Evolutionary conservation across 306 rosid species (phyloP).

Genomic region (Styphnolobium japonicum): DNA sequence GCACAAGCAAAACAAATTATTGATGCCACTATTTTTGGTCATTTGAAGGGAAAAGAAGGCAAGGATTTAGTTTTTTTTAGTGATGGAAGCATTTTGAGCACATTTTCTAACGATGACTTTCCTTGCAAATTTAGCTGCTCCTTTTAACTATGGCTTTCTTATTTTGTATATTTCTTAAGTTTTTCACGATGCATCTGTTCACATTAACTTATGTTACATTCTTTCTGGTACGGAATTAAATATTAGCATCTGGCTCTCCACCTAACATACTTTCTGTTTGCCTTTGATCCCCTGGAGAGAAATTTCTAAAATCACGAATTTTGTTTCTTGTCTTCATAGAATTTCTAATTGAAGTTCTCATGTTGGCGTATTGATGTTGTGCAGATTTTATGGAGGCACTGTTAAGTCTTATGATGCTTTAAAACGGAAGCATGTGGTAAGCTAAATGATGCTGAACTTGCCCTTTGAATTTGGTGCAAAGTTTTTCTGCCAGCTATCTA

Average conservation of each 20-base stretch:
- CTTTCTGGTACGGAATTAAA: neutral
- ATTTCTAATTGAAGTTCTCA: neutral
- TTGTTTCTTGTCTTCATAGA: neutral
- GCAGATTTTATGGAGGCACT: conserved; percentile 87
- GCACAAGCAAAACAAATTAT: conserved; percentile 19
- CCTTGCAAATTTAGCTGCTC: neutral
- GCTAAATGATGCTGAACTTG: conserved; percentile 36
- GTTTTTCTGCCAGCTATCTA: neutral
- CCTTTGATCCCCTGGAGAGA: neutral
- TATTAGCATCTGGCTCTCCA: neutral
- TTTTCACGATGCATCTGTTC: neutral
- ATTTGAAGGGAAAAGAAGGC: conserved; percentile 3
- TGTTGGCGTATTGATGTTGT: conserved; percentile 35
- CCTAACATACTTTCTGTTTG: conserved; percentile 8
- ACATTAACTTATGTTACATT: neutral
- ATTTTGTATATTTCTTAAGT: conserved; percentile 8
- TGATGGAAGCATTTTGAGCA: conserved; percentile 10
- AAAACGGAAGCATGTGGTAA: conserved; percentile 93
- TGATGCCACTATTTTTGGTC: conserved; percentile 19
- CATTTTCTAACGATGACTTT: neutral
- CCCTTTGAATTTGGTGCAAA: conserved; percentile 7
- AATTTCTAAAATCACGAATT: neutral
- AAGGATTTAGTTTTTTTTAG: neutral
- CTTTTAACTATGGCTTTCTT: neutral
- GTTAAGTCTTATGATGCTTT: conserved; percentile 77